Conservation (phyloP, 768 basidiomycete genomes). For the Rhizopogon rudus region DNA sequence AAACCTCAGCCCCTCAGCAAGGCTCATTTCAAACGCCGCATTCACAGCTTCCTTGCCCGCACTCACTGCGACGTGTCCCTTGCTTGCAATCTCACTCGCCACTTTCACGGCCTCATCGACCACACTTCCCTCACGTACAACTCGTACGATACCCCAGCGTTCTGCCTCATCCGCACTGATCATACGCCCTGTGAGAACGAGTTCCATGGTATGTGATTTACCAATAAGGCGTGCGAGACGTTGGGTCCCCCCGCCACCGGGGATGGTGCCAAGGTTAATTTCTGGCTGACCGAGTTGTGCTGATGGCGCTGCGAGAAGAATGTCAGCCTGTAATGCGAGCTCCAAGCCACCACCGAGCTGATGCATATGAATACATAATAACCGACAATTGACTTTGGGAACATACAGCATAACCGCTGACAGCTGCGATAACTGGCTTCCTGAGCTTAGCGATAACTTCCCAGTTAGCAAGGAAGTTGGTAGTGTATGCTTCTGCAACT, state of each 20-base stretch:
- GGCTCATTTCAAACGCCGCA: constrained; percentile 79
- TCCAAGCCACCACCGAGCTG: constrained; percentile 98
- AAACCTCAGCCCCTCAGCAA: constrained; percentile 79
- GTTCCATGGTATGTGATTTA: constrained; percentile 93
- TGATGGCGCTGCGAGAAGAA: constrained; percentile 85
- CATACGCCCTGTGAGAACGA: constrained; percentile 83
- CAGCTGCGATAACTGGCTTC: constrained; percentile 95
- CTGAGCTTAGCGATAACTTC: constrained; percentile 60
- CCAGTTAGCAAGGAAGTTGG: constrained; percentile 87
- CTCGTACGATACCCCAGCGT: constrained; percentile 80
- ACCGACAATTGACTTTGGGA: neutral
- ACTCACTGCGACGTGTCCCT: constrained; percentile 77
- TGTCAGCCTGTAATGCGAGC: constrained; percentile 94
- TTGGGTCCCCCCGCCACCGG: constrained; percentile 92
- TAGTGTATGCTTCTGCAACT: constrained; percentile 87
- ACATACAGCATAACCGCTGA: constrained; percentile 89
- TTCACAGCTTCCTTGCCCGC: constrained; percentile 95
- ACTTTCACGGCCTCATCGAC: constrained; percentile 83
- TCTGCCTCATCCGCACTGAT: constrained; percentile 81
- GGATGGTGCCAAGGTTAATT: constrained; percentile 92
- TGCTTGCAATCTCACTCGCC: constrained; percentile 73
- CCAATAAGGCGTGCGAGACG: constrained; percentile 82
- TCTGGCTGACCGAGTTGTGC: constrained; percentile 96
- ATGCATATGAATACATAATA: neutral
- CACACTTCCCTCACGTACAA: constrained; percentile 76